Conservation (phyloP, 1,284 basidiomycete genomes). For the Ganoderma meredithae region DNA sequence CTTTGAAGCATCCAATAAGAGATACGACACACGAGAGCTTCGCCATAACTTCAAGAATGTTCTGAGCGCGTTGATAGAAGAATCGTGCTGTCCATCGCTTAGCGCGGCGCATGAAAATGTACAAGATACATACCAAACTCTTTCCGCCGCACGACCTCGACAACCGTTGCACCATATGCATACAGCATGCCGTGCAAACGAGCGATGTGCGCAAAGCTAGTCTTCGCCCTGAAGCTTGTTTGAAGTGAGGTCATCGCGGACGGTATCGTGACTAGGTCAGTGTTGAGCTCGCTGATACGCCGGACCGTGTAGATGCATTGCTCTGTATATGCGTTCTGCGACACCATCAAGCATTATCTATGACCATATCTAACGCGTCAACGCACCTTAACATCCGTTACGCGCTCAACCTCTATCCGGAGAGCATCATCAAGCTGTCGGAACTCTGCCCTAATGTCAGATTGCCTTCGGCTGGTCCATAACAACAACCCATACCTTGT, state of each 20-base stretch:
- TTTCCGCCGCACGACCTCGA: slow-evolving; percentile 90
- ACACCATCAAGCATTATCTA: neutral
- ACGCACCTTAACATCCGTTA: slow-evolving; percentile 67
- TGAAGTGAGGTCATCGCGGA: slow-evolving; percentile 70
- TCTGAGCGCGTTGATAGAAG: slow-evolving; percentile 80
- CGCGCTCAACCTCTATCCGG: slow-evolving; percentile 63
- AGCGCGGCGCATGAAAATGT: slow-evolving; percentile 7
- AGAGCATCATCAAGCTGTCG: slow-evolving; percentile 66
- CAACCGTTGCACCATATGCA: slow-evolving; percentile 91
- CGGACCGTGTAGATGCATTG: slow-evolving; percentile 72
- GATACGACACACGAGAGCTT: slow-evolving; percentile 71
- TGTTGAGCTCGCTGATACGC: slow-evolving; percentile 78
- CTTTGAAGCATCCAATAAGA: too few species aligned
- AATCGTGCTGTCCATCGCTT: slow-evolving; percentile 60
- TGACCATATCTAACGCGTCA: too few species aligned
- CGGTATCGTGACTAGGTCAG: slow-evolving; percentile 76
- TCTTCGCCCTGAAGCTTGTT: slow-evolving; percentile 73
- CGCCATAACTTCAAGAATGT: slow-evolving; percentile 83
- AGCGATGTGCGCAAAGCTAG: slow-evolving; percentile 89
- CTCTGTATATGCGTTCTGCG: slow-evolving; percentile 79
- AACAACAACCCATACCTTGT: slow-evolving; percentile 53
- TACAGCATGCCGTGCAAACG: slow-evolving; percentile 91
- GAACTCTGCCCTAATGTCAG: slow-evolving; percentile 54
- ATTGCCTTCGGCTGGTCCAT: neutral
- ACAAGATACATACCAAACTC: slow-evolving; percentile 73